Base-by-base conservation (phyloP, 257 asterid species). In the Nicotiana tabacum region DNA sequence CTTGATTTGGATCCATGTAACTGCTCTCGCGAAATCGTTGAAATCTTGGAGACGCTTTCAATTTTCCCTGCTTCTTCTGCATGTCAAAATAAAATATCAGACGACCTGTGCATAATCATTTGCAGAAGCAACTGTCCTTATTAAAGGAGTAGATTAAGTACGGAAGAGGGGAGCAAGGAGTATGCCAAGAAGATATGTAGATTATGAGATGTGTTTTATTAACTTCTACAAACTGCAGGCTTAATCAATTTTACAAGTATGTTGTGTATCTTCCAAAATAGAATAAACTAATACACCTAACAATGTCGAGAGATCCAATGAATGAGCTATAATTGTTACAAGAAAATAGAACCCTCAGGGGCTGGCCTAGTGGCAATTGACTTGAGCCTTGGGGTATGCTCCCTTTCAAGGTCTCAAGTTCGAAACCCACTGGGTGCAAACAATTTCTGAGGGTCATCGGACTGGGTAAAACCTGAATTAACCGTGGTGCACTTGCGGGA, bases 1-100 rank as follows among this genome's bases (percentile, higher is more conserved):
- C 88, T 82, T 96, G 99, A 57, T 85, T 86, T 72, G 99, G 98
- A 88, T 96, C 98, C 99, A 96, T 94, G 91, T 96, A 96, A 67
- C 91, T 90, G 87, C 96, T 93, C 88, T 96, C 99, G 67, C 83
- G 91, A 90, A 90, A 93, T 66, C 96, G 90, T 86, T 88, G 92
- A 76, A 90, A 85, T 84, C 93, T 93, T 69, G 84, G 95, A 58
- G 94, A 85, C 37, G 70, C 82, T 87, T 91, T 91, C 24, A 81
- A 77, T 88, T 90, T 92, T 82, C 91, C 92, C 85, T 72, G 91
- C 86, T 92, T 92, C 89, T 90, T 94, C 98, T 93, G 91, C 88
- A 91, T 62, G 27, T 61, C 66, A 77, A 83, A 81, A 72, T 32
- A 83, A 57, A 56, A 33, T 27, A 67, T 32, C 70, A 82, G 69